Evolutionary conservation across 345 rosid genomes (phyloP).

Genomic region (Carallia brachiata): DNA sequence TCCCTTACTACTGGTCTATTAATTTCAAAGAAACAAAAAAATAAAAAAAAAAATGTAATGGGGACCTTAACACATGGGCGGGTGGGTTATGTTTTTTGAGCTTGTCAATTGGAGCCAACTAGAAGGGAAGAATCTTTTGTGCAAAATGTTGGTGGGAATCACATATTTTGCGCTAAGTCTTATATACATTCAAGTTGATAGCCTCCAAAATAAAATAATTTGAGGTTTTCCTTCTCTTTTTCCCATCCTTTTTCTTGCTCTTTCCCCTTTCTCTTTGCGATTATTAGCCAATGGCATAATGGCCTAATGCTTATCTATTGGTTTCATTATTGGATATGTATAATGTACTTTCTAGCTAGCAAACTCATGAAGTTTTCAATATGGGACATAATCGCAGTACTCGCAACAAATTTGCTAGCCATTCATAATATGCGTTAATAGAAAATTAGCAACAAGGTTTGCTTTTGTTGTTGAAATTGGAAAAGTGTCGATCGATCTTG

Average conservation of each 20-base stretch:
- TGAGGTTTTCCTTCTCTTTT: too few relatives aligned
- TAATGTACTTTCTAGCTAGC: not conserved
- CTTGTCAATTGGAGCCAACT: slow-evolving; percentile 58
- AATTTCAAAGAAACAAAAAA: too few relatives aligned
- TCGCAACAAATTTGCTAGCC: too few relatives aligned
- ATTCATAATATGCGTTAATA: too few relatives aligned
- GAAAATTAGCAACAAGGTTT: too few relatives aligned
- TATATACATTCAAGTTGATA: slow-evolving; percentile 3
- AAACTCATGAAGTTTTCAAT: slow-evolving; percentile 1
- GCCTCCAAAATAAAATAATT: not conserved
- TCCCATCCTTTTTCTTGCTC: not conserved
- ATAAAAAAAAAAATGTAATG: slow-evolving; percentile 48
- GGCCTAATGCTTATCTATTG: not conserved
- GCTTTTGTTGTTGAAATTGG: too few relatives aligned
- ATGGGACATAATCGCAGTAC: too few relatives aligned
- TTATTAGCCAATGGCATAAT: not conserved
- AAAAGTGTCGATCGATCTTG: too few relatives aligned
- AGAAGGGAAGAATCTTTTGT: slow-evolving; percentile 46
- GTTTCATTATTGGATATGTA: too few relatives aligned
- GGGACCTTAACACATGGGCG: slow-evolving; percentile 92
- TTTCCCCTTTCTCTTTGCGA: not conserved
- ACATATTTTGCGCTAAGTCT: slow-evolving; percentile 31
- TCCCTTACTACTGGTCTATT: too few relatives aligned
- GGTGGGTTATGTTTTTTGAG: slow-evolving; percentile 29
- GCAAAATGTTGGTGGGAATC: slow-evolving; percentile 55